Evolutionary conservation across 2,329 filamentous ascomycete genomes (phyloP), one percentile per base, ranked within the genome.

Genomic region (Alternaria alternata): DNA sequence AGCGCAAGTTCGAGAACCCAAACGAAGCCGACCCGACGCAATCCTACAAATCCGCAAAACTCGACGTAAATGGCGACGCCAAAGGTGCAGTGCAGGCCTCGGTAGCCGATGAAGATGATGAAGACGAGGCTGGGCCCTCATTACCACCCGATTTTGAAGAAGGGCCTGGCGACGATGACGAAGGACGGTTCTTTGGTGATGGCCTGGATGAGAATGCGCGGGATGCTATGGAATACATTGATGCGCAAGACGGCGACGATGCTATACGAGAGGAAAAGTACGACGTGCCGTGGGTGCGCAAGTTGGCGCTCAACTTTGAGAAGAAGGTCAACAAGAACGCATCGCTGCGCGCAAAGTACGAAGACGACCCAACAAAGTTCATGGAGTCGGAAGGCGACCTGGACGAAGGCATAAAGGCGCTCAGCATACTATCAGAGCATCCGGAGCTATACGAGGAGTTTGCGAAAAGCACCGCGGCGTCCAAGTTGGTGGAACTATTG

Each of bases 171-270:
- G 77, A 79, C 55, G 94, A 97, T 70, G 93, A 97, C 54, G 95
- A 96, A 65, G 95, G 94, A 1, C 89, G 95, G 11, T 99, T 99
- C 82, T 99, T 97, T 71, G 95, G 94, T 43, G 92, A 93, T 54
- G 95, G 95, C 34, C 90, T 99, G 70, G 92, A 90, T 26, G 86
- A 89, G 59, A 86, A 92, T 67, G 93, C 96, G 66, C 89, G 89
- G 3, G 87, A 93, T 69, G 92, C 95, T 20, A 85, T 99, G 72
- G 91, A 98, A 79, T 98, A 91, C 74, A 88, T 99, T 63, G 93
- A 97, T 63, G 83, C 86, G 58, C 84, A 87, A 66, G 88, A 90
- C 53, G 81, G 82, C 49, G 84, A 82, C 26, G 83, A 83, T 20
- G 75, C 77, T 30, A 81, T 80, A 69, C 79, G 82, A 64, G 85